Conservation (phyloP, 208 protist species). For the Trypanosoma cruzi region DNA sequence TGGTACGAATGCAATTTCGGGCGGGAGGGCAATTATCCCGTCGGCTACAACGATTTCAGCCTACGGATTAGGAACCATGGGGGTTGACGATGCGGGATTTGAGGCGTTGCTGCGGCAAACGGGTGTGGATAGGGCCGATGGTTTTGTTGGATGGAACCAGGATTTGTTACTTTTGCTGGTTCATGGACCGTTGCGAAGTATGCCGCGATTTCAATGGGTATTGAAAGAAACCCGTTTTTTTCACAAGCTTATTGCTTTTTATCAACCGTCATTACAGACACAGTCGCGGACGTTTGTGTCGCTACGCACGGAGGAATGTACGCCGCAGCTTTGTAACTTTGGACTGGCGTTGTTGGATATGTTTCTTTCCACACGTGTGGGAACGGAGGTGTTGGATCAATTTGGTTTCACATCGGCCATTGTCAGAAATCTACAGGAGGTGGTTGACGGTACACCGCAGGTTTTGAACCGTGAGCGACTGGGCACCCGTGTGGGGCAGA, state of each 20-base stretch:
- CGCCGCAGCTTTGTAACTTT: conserved; percentile 62
- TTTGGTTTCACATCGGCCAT: conserved; percentile 54
- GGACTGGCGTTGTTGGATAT: conserved; percentile 78
- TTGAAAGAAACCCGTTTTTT: conserved; percentile 49
- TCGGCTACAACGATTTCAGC: conserved; percentile 12
- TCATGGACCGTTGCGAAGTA: conserved; percentile 67
- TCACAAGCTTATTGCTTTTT: conserved; percentile 72
- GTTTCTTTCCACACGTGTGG: conserved; percentile 73
- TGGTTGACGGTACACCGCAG: conserved; percentile 48
- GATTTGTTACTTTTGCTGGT: conserved; percentile 76
- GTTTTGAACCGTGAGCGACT: conserved; percentile 57
- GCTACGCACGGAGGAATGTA: conserved; percentile 39
- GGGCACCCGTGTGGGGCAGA: conserved; percentile 59
- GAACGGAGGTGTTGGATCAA: conserved; percentile 52
- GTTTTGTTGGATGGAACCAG: conserved; percentile 61
- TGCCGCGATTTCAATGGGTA: conserved; percentile 45
- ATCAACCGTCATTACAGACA: conserved; percentile 39
- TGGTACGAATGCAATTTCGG: conserved; percentile 3
- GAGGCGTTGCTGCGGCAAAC: conserved; percentile 51
- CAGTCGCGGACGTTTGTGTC: conserved; percentile 54
- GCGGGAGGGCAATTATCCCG: conserved; percentile 7
- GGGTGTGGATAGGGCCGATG: conserved; percentile 43
- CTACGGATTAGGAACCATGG: conserved; percentile 33
- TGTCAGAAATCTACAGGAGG: conserved; percentile 65
- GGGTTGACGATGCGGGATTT: conserved; percentile 72